These are phyloP conservation scores for Naegleria gruberi DNA, from an alignment of 208 protist genomes.

Conservation along the genomic window DNA sequence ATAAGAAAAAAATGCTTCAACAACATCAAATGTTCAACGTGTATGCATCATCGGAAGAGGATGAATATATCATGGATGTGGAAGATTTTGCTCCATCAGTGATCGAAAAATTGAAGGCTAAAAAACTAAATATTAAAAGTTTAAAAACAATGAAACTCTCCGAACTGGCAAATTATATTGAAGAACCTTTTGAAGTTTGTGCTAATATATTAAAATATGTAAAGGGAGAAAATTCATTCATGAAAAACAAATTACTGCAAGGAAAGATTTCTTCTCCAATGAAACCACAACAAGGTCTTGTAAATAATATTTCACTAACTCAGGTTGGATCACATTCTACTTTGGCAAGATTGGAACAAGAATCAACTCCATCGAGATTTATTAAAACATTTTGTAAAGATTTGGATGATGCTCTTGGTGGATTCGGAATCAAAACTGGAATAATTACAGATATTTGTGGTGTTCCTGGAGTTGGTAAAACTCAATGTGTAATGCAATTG, in stretches of 20 bases:
- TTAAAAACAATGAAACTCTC: not conserved
- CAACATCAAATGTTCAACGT: no score
- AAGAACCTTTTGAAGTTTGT: not conserved
- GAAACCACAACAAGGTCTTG: not conserved
- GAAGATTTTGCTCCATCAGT: not conserved
- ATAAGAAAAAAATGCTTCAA: no score
- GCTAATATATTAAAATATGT: not conserved
- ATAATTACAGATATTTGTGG: constrained; percentile 67
- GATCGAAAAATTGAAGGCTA: not conserved
- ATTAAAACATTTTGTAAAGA: constrained; percentile 58
- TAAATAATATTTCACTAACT: not conserved
- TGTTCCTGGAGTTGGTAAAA: constrained; percentile 77
- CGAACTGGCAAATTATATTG: not conserved
- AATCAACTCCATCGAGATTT: not conserved
- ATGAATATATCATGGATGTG: not conserved
- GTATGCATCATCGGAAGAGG: not conserved
- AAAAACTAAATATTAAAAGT: not conserved
- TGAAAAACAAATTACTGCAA: not conserved
- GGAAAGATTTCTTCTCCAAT: not conserved
- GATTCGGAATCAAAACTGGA: constrained; percentile 50
- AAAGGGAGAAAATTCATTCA: not conserved
- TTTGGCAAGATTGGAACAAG: not conserved
- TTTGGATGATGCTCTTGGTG: constrained; percentile 63
- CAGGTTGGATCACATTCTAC: not conserved
- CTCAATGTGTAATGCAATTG: constrained; percentile 73